These are phyloP conservation scores for Populus hybrid DNA, from an alignment of 441 rosid species.

Conservation along the genomic window DNA sequence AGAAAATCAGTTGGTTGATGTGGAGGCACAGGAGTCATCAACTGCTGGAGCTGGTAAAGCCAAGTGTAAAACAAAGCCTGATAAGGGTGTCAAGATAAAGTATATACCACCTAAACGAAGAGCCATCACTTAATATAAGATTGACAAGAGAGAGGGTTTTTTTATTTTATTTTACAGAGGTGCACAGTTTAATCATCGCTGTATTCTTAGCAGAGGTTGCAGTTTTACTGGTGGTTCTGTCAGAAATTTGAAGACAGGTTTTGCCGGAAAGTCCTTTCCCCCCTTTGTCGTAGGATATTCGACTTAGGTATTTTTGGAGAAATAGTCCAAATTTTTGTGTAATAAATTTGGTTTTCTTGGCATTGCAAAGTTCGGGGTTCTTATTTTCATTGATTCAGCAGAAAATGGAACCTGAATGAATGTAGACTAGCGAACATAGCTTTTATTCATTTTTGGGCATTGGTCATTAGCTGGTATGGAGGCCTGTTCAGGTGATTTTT, in stretches of 20 bases:
- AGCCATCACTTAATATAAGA: slow-evolving; percentile 31
- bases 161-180: slow-evolving; percentile 26
- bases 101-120: slow-evolving; percentile 67
- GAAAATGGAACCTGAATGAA: neutral
- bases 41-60: slow-evolving; percentile 28
- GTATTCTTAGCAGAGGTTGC: slow-evolving; percentile 62
- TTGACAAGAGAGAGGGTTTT: slow-evolving; percentile 14
- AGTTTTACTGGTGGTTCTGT: slow-evolving; percentile 63
- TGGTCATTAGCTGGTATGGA: neutral
- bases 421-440: neutral
- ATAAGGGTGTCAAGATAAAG: slow-evolving; percentile 62
- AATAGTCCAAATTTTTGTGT: slow-evolving; percentile 25
- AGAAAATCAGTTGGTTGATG: slow-evolving; percentile 23
- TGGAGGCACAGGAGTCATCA: slow-evolving; percentile 19
- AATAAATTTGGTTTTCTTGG: slow-evolving; percentile 34
- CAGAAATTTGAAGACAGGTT: slow-evolving; percentile 23
- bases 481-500: neutral
- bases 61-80: slow-evolving; percentile 49
- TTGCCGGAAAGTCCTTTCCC: slow-evolving; percentile 19
- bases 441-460: neutral
- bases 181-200: slow-evolving; percentile 39
- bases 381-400: neutral
- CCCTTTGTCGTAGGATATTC: slow-evolving; percentile 21
- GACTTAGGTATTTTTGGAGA: slow-evolving; percentile 14
- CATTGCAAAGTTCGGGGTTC: slow-evolving; percentile 7